Conservation (phyloP, 2,329 filamentous ascomycete genomes). For the Truncatella angustata region DNA sequence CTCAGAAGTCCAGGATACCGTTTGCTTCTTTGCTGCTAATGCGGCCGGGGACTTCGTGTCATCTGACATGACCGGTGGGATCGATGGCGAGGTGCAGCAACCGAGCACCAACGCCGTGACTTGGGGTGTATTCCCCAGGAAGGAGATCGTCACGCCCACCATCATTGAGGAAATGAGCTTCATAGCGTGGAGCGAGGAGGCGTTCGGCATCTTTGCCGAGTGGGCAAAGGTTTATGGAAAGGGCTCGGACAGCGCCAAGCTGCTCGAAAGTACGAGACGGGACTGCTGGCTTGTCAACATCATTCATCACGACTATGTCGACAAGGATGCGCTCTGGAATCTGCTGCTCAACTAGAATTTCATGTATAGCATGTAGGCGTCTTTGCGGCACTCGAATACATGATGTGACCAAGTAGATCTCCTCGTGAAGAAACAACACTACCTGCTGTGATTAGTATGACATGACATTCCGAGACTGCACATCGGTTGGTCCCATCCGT, state of each 20-base stretch:
- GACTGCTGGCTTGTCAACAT: slow-evolving; percentile 90
- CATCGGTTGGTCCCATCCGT: too few species aligned
- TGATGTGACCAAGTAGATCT: too few species aligned
- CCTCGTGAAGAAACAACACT: too few species aligned
- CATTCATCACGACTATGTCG: slow-evolving; percentile 76
- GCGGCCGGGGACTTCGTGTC: slow-evolving; percentile 74
- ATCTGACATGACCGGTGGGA: slow-evolving; percentile 51
- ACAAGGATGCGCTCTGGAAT: slow-evolving; percentile 70
- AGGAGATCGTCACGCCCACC: slow-evolving; percentile 93
- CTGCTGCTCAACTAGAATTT: slow-evolving; percentile 46
- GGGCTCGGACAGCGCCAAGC: slow-evolving; percentile 65
- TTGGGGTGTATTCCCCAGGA: slow-evolving; percentile 92
- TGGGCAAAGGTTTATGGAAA: slow-evolving; percentile 88
- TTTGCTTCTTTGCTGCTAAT: slow-evolving; percentile 89
- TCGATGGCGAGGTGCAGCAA: slow-evolving; percentile 29
- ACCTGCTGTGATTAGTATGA: too few species aligned
- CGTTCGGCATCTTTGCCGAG: slow-evolving; percentile 91
- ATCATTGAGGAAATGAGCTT: slow-evolving; percentile 97
- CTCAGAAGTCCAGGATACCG: slow-evolving; percentile 58
- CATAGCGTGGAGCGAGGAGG: slow-evolving; percentile 90
- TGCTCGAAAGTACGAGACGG: slow-evolving; percentile 65
- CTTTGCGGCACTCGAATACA: too few species aligned
- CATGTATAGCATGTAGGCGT: too few species aligned
- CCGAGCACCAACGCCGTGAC: slow-evolving; percentile 87
- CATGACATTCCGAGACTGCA: too few species aligned